Evolutionary conservation across 2,329 filamentous ascomycete genomes (phyloP).

Genomic region (Fusarium brevicatenulatum): DNA sequence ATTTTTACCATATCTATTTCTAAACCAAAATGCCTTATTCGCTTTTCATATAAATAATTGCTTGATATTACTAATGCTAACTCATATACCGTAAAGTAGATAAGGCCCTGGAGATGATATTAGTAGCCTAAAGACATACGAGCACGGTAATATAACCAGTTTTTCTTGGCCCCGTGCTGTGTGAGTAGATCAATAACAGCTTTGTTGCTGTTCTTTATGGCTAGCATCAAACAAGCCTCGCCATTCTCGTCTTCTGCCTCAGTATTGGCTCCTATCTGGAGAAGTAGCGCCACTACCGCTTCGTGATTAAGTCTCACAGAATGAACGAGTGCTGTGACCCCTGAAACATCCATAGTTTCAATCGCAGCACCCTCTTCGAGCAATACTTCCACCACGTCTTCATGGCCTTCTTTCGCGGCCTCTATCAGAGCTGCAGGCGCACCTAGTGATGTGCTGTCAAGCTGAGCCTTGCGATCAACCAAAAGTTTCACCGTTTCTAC

Average conservation of each 20-base stretch:
- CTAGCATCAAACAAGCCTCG: background rate
- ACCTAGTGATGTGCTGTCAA: background rate
- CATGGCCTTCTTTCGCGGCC: background rate
- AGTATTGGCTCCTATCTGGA: background rate
- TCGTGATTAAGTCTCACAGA: background rate
- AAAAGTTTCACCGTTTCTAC: rapidly evolving
- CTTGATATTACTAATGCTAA: background rate
- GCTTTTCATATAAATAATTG: rapidly evolving
- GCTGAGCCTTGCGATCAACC: background rate
- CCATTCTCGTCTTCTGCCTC: background rate
- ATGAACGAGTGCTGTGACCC: background rate
- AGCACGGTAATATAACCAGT: background rate
- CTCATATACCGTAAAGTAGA: rapidly evolving
- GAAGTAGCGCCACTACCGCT: background rate
- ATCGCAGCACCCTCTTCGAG: background rate
- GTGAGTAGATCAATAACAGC: background rate
- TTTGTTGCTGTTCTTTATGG: rapidly evolving
- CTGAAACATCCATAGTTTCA: background rate
- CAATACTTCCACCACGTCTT: background rate
- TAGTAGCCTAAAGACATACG: background rate
- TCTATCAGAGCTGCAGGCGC: background rate
- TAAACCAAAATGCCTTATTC: too few species aligned
- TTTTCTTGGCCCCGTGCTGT: background rate
- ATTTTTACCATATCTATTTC: background rate
- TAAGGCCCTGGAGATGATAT: rapidly evolving